Conservation (phyloP, 257 asterid species). For the Fraxinus anomala region DNA sequence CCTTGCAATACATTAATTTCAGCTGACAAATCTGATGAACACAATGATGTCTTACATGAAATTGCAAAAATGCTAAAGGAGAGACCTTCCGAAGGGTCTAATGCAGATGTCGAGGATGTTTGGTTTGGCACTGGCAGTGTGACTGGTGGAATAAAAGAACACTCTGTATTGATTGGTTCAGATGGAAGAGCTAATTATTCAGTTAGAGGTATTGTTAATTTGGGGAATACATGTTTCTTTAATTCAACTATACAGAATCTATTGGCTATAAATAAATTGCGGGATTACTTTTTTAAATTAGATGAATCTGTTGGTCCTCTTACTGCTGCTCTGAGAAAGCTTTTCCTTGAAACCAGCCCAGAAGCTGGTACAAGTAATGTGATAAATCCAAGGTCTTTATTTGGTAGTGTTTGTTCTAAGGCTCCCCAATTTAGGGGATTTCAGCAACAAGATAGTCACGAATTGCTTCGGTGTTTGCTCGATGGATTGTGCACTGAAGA, state of each 20-base stretch:
- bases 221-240: conserved; percentile 96
- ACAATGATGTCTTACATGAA: conserved; percentile 51
- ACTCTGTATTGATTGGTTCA: conserved; percentile 32
- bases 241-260: conserved; percentile 83
- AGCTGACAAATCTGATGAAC: conserved; percentile 43
- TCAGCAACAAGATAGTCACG: conserved; percentile 98
- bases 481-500: conserved; percentile 81
- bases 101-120: conserved; percentile 67
- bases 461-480: conserved; percentile 82
- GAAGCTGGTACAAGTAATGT: conserved; percentile 51
- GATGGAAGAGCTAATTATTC: conserved; percentile 39
- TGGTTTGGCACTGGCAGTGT: conserved; percentile 74
- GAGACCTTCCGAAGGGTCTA: conserved; percentile 44
- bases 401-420: conserved; percentile 71
- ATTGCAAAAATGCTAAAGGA: conserved; percentile 61
- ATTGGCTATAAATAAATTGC: conserved; percentile 57
- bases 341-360: conserved; percentile 54
- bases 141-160: conserved; percentile 44
- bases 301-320: conserved; percentile 74
- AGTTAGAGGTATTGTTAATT: conserved; percentile 76
- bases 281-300: conserved; percentile 55
- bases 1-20: conserved; percentile 53
- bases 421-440: conserved; percentile 92
- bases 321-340: conserved; percentile 61
- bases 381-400: conserved; percentile 73